Evolutionary conservation across 305 asterid species (phyloP).

Genomic region (Vinca major): DNA sequence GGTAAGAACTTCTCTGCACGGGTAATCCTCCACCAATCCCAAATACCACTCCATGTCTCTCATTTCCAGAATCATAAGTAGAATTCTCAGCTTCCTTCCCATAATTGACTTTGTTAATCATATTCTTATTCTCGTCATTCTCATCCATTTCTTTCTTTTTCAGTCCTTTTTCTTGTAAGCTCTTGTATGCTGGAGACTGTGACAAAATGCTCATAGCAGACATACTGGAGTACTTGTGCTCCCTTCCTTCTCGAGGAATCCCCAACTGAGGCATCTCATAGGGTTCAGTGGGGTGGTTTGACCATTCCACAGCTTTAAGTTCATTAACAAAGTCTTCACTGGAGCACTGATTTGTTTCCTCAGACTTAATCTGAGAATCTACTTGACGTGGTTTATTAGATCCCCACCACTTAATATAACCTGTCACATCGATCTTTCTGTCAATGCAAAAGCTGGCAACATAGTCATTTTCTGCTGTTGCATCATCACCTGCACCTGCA

Average conservation of each 20-base stretch:
- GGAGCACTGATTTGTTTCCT: constrained; percentile 47
- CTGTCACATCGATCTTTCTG: constrained; percentile 83
- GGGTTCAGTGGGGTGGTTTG: constrained; percentile 63
- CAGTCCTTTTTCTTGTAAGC: constrained; percentile 60
- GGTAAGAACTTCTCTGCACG: constrained; percentile 47
- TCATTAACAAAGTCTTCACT: constrained; percentile 62
- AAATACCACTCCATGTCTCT: constrained; percentile 49
- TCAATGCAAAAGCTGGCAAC: constrained; percentile 54
- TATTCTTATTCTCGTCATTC: constrained; percentile 66
- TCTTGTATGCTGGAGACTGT: constrained; percentile 69
- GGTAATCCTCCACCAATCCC: constrained; percentile 53
- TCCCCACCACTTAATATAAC: constrained; percentile 96
- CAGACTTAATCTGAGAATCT: constrained; percentile 54
- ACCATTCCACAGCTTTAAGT: constrained; percentile 52
- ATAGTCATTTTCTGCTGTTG: constrained; percentile 50
- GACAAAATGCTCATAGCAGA: constrained; percentile 83
- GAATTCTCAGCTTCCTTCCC: constrained; percentile 62
- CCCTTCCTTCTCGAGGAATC: constrained; percentile 46
- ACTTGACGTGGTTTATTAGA: constrained; percentile 48
- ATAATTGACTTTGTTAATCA: constrained; percentile 35
- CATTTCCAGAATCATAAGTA: constrained; percentile 43
- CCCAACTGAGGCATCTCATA: constrained; percentile 91
- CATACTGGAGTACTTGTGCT: constrained; percentile 36
- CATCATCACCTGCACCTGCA: constrained; percentile 55
- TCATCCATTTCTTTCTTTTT: constrained; percentile 57